These are phyloP conservation scores for Aspergillus sp. DNA, from an alignment of 2,329 filamentous ascomycete species.

Conservation along the genomic window DNA sequence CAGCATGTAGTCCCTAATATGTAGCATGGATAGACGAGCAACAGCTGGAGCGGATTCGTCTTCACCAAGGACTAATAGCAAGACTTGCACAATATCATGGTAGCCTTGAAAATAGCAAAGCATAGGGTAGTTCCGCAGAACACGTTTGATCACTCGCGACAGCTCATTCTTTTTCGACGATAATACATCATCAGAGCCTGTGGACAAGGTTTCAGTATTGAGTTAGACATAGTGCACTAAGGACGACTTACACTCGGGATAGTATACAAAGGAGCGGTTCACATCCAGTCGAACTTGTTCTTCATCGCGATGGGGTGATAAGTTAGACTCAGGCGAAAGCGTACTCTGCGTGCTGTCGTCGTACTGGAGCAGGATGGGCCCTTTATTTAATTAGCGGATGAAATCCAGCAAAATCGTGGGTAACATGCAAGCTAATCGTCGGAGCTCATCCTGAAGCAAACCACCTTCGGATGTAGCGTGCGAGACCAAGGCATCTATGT, in stretches of 20 bases:
- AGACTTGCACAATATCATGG: slow-evolving; percentile 96
- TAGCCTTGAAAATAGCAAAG: slow-evolving; percentile 98
- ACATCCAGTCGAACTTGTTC: slow-evolving; percentile 91
- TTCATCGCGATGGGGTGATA: slow-evolving; percentile 81
- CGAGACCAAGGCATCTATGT: slow-evolving; percentile 56
- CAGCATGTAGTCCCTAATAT: slow-evolving; percentile 97
- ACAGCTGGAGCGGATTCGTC: slow-evolving; percentile 62
- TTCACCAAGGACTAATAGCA: slow-evolving; percentile 78
- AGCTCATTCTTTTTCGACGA: slow-evolving; percentile 72
- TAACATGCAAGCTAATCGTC: slow-evolving; percentile 74
- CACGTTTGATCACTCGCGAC: slow-evolving; percentile 74
- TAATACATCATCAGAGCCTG: slow-evolving; percentile 70
- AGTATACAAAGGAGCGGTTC: slow-evolving; percentile 95
- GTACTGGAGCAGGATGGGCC: slow-evolving; percentile 52
- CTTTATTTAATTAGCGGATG: slow-evolving; percentile 30
- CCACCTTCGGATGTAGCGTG: slow-evolving; percentile 67
- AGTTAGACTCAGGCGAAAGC: slow-evolving; percentile 54
- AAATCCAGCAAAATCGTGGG: neutral
- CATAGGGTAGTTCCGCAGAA: slow-evolving; percentile 77
- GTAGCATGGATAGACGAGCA: slow-evolving; percentile 79
- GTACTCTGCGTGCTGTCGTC: slow-evolving; percentile 20
- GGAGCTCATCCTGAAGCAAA: slow-evolving; percentile 65
- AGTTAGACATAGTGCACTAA: neutral
- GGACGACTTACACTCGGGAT: slow-evolving; percentile 68
- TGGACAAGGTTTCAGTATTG: neutral